Evolutionary conservation across 495 filamentous ascomycete species (phyloP).

Genomic region (Jackrogersella minutella): DNA sequence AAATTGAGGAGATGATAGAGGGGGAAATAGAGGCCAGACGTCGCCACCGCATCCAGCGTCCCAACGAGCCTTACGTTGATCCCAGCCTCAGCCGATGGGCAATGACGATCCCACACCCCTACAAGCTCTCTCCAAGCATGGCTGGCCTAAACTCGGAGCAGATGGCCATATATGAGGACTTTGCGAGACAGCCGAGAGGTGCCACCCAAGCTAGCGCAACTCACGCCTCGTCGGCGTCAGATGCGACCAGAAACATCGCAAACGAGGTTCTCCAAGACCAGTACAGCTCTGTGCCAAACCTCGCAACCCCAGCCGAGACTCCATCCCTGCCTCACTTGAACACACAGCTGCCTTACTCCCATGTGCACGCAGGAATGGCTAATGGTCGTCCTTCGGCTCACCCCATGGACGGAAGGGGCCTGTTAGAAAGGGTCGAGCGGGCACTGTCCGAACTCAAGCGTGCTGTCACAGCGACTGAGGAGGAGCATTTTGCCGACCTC

Average conservation of each 20-base stretch:
- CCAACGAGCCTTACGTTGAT: constrained; percentile 84
- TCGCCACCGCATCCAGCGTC: constrained; percentile 71
- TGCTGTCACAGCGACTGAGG: constrained; percentile 68
- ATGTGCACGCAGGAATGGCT: constrained; percentile 56
- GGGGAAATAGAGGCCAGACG: constrained; percentile 74
- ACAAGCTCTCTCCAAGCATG: constrained; percentile 70
- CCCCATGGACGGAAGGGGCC: constrained; percentile 68
- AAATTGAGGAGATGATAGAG: constrained; percentile 92
- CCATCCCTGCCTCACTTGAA: constrained; percentile 76
- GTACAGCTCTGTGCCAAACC: constrained; percentile 75
- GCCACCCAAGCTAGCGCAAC: constrained; percentile 47
- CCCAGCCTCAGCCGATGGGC: constrained; percentile 83
- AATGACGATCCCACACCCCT: constrained; percentile 87
- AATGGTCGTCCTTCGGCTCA: constrained; percentile 63
- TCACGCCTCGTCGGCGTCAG: constrained; percentile 58
- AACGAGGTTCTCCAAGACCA: constrained; percentile 85
- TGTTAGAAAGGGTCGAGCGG: constrained; percentile 71
- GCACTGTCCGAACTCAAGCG: constrained; percentile 75
- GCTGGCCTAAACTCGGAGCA: constrained; percentile 87
- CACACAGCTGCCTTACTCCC: constrained; percentile 68
- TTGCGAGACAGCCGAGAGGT: constrained; percentile 79
- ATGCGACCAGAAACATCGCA: constrained; percentile 60
- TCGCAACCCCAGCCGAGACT: constrained; percentile 82
- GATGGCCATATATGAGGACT: constrained; percentile 94
- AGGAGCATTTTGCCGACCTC: constrained; percentile 75